Evolutionary conservation across 768 basidiomycete species (phyloP), one percentile per base, ranked within the genome.

Genomic region (Galerina marginata): DNA sequence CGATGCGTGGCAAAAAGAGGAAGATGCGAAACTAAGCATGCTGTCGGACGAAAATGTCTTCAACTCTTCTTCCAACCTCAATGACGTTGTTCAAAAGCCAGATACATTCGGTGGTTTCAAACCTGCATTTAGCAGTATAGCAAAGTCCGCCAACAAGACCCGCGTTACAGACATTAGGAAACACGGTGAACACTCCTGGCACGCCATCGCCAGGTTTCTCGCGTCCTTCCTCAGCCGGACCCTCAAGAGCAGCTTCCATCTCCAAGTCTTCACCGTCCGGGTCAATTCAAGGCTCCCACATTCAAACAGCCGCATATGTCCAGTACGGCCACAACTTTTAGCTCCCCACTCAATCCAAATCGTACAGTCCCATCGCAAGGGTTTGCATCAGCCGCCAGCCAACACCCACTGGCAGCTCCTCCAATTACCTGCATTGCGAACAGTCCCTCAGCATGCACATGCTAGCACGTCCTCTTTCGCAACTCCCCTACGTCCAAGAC

Each of bases 281-380:
- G 77, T 57, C 74, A 79, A 23, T 86, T 86, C 62, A 81, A 78
- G 62, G 78, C 85, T 0, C 85, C 85, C 33, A 65, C 78, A 14
- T 58, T 77, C 50, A 74, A 72, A n/a, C 64, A 59, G 14, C 54
- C 69, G 38, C 62, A 65, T 45, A 52, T 58, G 42, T 36, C 55
- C 38, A 65, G n/a, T 36, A 37, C 44, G 20, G 42, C 33, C 12
- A 4, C 56, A 26, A 51, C 44, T 23, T 59, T 72, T 43, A 54
- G 68, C 58, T 77, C 74, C 12, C 75, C 71, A 54, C 71, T 74
- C 23, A 79, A 74, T 65, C 70, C 69, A 23, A 66, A 60, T 5
- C 46, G 54, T n/a, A 23, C 49, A 64, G 45, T 44, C 58, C 57
- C 49, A 14, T 65, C 65, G 7, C 44, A 58, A 26, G 58, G 60